Evolutionary conservation across 306 rosid genomes (phyloP).

Genomic region (Cicer cuneatum): DNA sequence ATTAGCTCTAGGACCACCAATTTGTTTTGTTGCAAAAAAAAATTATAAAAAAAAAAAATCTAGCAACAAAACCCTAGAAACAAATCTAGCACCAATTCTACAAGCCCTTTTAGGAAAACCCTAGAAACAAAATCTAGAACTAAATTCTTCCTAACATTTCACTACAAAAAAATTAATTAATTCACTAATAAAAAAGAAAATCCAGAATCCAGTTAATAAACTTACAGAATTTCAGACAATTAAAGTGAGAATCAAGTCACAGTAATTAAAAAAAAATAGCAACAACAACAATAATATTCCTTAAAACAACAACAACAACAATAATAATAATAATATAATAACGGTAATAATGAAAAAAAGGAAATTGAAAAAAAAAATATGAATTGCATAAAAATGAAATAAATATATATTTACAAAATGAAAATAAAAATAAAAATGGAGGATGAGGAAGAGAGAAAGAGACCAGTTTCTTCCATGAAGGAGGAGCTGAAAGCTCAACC

Average conservation of each 20-base stretch:
- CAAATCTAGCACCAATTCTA: background rate
- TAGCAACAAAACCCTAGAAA: constrained; percentile 44
- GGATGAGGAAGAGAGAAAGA: background rate
- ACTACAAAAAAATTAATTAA: background rate
- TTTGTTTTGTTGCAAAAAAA: background rate
- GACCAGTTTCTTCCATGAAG: constrained; percentile 93
- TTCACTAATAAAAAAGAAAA: too few species aligned
- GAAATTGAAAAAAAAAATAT: background rate
- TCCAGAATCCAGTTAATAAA: background rate
- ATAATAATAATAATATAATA: background rate
- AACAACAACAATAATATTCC: too few species aligned
- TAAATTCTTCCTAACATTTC: background rate
- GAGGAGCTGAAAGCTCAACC: constrained; percentile 89
- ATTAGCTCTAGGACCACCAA: background rate
- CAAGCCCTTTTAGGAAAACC: constrained; percentile 39
- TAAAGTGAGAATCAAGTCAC: background rate
- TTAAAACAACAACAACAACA: background rate
- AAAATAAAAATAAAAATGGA: background rate
- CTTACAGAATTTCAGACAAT: background rate
- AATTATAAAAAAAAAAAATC: background rate
- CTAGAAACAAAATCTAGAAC: constrained; percentile 36
- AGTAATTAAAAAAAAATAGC: background rate
- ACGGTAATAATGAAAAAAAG: background rate
- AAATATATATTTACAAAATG: background rate
- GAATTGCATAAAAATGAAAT: background rate